Evolutionary conservation across 805 yeast genomes (phyloP).

Genomic region (Debaryomyces tyrocola): DNA sequence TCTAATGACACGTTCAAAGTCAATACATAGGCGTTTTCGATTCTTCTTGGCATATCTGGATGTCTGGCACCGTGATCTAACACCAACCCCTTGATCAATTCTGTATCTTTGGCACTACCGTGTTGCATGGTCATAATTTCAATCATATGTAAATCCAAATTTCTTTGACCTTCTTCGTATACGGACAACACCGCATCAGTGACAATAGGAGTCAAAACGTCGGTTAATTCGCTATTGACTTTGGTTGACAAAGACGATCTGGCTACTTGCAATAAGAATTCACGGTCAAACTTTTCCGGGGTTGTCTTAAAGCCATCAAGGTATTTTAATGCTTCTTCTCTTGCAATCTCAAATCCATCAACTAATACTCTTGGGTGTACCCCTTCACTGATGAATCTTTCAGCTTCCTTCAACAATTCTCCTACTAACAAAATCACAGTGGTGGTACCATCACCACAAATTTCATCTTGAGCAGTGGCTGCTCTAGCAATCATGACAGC

Average conservation of each 20-base stretch:
- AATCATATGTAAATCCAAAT: conserved; percentile 91
- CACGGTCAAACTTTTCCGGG: conserved; percentile 67
- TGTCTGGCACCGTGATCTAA: conserved; percentile 98
- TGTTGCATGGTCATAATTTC: conserved; percentile 99
- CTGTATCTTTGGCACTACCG: conserved; percentile 79
- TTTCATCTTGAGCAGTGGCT: conserved; percentile 97
- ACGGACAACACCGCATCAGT: conserved; percentile 93
- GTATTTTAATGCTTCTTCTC: conserved; percentile 68
- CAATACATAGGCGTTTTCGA: conserved; percentile 79
- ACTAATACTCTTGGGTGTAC: conserved; percentile 92
- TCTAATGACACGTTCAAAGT: conserved; percentile 92
- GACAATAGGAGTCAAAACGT: conserved; percentile 86
- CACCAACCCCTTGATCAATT: conserved; percentile 83
- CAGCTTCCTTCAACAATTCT: conserved; percentile 91
- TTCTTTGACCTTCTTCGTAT: conserved; percentile 43
- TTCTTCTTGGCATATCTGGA: conserved; percentile 95
- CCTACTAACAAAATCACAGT: conserved; percentile 94
- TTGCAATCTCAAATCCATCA: conserved; percentile 92
- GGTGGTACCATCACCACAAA: conserved; percentile 99
- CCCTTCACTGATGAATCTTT: conserved; percentile 87
- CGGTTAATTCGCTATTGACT: conserved; percentile 72
- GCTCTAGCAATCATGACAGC: conserved; percentile 77
- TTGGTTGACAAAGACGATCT: conserved; percentile 87
- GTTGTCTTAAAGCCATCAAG: conserved; percentile 64
- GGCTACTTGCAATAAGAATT: conserved; percentile 87